Percentiles rank a stretch among this genome's conserved stretches.
Evolutionary conservation across 1,139 yeast species (phyloP).

Genomic region (Meyerozyma guilliermondii): DNA sequence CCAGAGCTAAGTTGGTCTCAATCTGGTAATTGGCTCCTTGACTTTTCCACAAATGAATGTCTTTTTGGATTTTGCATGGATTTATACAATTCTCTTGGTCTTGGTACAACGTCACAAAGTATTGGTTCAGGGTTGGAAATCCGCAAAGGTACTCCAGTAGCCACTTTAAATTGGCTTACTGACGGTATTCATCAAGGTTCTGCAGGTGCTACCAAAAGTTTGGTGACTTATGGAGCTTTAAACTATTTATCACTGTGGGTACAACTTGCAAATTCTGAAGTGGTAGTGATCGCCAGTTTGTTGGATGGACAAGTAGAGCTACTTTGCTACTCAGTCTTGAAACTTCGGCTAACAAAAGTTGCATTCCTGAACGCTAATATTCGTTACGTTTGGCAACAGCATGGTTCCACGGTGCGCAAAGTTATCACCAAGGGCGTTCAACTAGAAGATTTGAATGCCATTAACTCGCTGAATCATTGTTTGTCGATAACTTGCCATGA

Average conservation of each 20-base stretch:
- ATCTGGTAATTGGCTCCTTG: slow-evolving; percentile 10
- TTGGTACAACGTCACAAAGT: background rate
- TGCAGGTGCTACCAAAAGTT: background rate
- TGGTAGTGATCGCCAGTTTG: background rate
- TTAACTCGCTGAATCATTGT: background rate
- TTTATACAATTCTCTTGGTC: background rate
- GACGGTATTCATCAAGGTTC: background rate
- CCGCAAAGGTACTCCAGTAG: background rate
- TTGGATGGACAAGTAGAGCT: background rate
- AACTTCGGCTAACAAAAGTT: background rate
- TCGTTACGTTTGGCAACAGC: background rate
- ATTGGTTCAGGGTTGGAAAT: background rate
- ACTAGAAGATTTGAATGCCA: background rate
- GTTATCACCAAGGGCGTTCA: background rate
- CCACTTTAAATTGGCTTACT: background rate
- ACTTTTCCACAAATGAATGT: slow-evolving; percentile 4
- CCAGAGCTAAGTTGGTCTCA: slow-evolving; percentile 7
- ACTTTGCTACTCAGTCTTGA: background rate
- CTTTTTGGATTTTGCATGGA: slow-evolving; percentile 4
- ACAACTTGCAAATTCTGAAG: background rate
- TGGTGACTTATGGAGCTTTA: background rate
- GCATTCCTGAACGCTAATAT: background rate
- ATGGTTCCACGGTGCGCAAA: background rate
- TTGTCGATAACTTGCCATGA: background rate
- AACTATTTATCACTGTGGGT: background rate